Evolutionary conservation across 495 filamentous ascomycete genomes (phyloP).

Genomic region (Trichoderma erinaceum): DNA sequence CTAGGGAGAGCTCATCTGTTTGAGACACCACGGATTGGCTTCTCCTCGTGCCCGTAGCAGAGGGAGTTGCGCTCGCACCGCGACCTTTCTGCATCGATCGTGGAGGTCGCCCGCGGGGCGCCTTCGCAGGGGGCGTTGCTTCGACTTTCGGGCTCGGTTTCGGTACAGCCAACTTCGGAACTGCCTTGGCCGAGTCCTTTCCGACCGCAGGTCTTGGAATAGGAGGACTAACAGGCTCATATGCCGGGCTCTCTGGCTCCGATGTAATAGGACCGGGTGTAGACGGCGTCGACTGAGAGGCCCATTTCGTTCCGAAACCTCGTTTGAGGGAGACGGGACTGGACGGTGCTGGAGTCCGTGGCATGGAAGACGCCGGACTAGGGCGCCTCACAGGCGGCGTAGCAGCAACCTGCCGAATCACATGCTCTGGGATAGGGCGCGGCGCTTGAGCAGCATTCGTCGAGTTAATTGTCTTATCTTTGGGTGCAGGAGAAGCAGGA

Average conservation of each 20-base stretch:
- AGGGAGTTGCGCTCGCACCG: constrained; percentile 36
- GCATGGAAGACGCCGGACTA: constrained; percentile 20
- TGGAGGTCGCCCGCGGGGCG: constrained; percentile 30
- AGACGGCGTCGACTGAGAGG: constrained; percentile 36
- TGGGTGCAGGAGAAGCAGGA: constrained; percentile 32
- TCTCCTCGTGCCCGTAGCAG: constrained; percentile 34
- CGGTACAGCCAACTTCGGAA: constrained; percentile 25
- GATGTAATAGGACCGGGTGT: constrained; percentile 33
- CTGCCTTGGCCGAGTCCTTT: constrained; percentile 25
- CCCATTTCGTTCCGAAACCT: constrained; percentile 42
- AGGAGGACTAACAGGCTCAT: constrained; percentile 44
- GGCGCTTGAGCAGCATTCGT: background rate
- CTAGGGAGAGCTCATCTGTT: constrained; percentile 47
- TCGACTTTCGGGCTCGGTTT: constrained; percentile 22
- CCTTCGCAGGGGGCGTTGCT: constrained; percentile 22
- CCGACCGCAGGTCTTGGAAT: constrained; percentile 28
- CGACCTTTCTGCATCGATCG: constrained; percentile 29
- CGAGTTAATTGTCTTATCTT: constrained; percentile 1
- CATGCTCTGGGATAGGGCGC: constrained; percentile 15
- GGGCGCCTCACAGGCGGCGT: background rate
- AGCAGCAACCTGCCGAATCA: constrained; percentile 10
- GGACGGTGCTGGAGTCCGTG: constrained; percentile 18
- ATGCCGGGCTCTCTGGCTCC: constrained; percentile 34
- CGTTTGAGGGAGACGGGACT: constrained; percentile 16
- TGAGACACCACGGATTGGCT: constrained; percentile 55